phyloP scores from a whole-genome alignment of 805 yeast species.

The Ogataea trehaloabstinens region DNA sequence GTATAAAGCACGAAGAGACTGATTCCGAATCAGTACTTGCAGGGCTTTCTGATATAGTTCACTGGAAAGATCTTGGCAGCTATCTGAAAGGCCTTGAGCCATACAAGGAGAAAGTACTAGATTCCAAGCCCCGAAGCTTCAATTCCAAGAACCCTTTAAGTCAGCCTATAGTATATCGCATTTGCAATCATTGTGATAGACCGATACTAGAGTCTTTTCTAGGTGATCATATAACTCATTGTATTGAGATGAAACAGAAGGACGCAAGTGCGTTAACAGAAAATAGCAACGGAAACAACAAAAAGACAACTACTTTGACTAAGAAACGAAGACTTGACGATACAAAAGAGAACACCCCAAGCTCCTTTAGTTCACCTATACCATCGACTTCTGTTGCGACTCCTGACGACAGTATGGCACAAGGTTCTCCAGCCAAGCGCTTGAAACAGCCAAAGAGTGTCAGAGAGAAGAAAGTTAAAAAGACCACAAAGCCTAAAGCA shows the following conservation, averaged over 20 bases:
- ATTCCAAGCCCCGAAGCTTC: constrained; percentile 2
- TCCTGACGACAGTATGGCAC: constrained; percentile 5
- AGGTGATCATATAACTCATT: constrained; percentile 38
- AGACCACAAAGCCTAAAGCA: constrained; percentile 36
- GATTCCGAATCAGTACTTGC: constrained; percentile 4
- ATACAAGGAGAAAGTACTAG: constrained; percentile 12
- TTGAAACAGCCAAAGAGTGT: constrained; percentile 20
- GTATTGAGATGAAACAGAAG: constrained; percentile 34
- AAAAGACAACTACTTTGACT: constrained; percentile 18
- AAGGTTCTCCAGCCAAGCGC: constrained; percentile 11
- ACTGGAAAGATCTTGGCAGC: constrained; percentile 37
- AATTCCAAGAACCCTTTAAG: constrained; percentile 35
- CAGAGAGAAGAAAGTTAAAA: constrained; percentile 34
- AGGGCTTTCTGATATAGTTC: constrained; percentile 21
- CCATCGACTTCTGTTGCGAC: constrained; percentile 3
- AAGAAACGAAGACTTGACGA: constrained; percentile 26
- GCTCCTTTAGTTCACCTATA: constrained; percentile 20
- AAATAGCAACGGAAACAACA: constrained; percentile 7
- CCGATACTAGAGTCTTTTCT: constrained; percentile 41
- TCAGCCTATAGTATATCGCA: constrained; percentile 40
- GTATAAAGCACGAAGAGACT: constrained; percentile 8
- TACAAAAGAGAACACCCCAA: constrained; percentile 28
- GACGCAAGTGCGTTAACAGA: constrained; percentile 8
- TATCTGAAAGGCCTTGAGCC: constrained; percentile 31
- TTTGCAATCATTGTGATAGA: constrained; percentile 46